Evolutionary conservation across 2,329 filamentous ascomycete genomes (phyloP), one percentile per base, ranked within the genome.

Genomic region (Dendrostoma leiphaemia): DNA sequence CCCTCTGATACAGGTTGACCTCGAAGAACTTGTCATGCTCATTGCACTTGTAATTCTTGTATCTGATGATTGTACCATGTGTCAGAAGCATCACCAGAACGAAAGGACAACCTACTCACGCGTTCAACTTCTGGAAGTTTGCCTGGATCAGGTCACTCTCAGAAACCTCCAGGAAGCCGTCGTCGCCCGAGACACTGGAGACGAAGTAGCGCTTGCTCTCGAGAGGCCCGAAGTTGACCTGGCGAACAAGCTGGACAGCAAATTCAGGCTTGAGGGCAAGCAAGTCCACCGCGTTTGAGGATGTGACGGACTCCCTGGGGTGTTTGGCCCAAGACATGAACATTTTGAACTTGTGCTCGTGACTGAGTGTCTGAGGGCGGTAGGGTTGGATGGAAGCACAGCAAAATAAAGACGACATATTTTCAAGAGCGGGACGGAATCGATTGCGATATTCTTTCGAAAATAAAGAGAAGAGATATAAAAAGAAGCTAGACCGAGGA

Each of bases 21-120:
- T 79, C 75, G 57, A 77, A 78, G 64, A 78, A 79, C 57, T 69
- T 74, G 56, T 77, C 69, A 58, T 79, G 74, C 1, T 2, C 24
- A 1, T 50, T 56, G 51, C 75, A 78, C 49, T 67, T 74, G 66
- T 68, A 78, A 59, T 78, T 79, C 64, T 78, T 78, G 62, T 69
- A 77, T 6, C 74, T 78, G 46, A 19, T n/a, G 6, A 26, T 19
- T 45, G 24, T 43, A 40, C 51, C 32, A 46, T 48, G 48, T 3
- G 17, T 23, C 15, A 44, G 44, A 1, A 28, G 31, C 12, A 21
- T 28, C 23, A 15, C n/a, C 45, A n/a, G 41, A 13, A 19, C 7
- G 21, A 44, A 31, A 48, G 12, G 17, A 7, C 13, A 21, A n/a
- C 4, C 3, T 19, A 66, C 69, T 49, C 61, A 76, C 73, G 71